Evolutionary conservation across 106 monocot species (phyloP).

Genomic region (Dioscorea zingiberensis): DNA sequence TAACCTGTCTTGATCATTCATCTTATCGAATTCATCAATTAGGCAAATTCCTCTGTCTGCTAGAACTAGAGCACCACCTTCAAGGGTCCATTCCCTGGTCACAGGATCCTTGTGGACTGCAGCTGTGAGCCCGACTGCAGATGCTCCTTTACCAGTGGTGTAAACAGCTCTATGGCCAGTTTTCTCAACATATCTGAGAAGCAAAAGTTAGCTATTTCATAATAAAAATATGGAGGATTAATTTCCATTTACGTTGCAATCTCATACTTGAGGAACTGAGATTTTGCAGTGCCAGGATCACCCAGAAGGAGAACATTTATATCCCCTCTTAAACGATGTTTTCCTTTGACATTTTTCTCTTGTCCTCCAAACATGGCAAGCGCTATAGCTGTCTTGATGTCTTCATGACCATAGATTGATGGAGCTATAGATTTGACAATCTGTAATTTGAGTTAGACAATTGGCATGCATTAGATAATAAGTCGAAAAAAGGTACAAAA

Average conservation of each 20-base stretch:
- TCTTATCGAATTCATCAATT: constrained; percentile 99
- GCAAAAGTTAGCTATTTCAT: too few species aligned
- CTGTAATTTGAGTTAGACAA: constrained; percentile 20
- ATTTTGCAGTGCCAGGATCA: constrained; percentile 99
- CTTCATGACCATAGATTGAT: constrained; percentile 98
- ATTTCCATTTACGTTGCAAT: background rate
- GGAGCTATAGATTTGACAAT: constrained; percentile 97
- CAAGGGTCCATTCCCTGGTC: constrained; percentile 98
- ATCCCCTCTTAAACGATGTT: constrained; percentile 95
- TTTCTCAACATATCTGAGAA: constrained; percentile 86
- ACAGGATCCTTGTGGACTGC: constrained; percentile 98
- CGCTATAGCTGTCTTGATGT: constrained; percentile 94
- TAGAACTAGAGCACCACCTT: constrained; percentile 97
- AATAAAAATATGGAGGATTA: background rate
- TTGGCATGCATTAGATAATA: background rate
- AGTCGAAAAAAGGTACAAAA: background rate
- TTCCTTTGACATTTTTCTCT: constrained; percentile 95
- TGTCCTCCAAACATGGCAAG: constrained; percentile 99
- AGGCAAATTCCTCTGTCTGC: constrained; percentile 97
- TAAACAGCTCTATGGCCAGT: constrained; percentile 98
- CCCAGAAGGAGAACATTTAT: constrained; percentile 98
- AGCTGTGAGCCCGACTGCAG: constrained; percentile 97
- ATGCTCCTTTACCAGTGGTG: constrained; percentile 98
- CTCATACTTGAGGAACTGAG: constrained; percentile 98
- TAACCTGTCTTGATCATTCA: constrained; percentile 99